Base-by-base conservation (phyloP, 768 basidiomycete genomes). In the Amanita brunnescens region DNA sequence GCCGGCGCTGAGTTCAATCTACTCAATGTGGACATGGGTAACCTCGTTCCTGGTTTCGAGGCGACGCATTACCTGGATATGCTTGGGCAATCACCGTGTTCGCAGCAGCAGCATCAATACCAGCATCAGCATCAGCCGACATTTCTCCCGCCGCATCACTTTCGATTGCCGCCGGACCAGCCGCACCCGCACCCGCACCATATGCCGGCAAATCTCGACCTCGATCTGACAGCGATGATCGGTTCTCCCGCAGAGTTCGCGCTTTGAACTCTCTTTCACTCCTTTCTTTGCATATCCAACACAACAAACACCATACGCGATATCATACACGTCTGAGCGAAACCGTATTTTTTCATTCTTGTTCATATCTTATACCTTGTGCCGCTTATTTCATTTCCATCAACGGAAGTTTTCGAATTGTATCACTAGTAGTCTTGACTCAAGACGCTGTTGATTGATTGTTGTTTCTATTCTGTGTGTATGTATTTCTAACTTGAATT, bases 1-100 rank as follows among this genome's bases (percentile, higher is more conserved):
- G 49, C 38, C 2, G 49, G 49, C 39, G 49, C 29, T 49, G 49
- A 37, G 39, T n/a, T 49, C 16, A 32, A 32, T 38, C 30, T 49
- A 9, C 30, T 47, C 9, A 10, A 49, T 39, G 41, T 49, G 49
- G 26, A 20, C 10, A 49, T 49, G 49, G 24, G 6, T 4, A 18
- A 21, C 16, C 13, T 49, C 3, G 38, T 49, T 2, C 12, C 49
- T 3, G 39, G 26, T 32, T 41, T 29, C 20, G 38, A 21, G 3
- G 39, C 13, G 14, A 32, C 39, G 26, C 24, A 41, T 6, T 49
- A 30, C 26, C 18, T 41, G 18, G 29, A 34, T n/a, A 10, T 49
- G 21, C 18, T 49, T 6, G 1, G 16, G 10, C 48, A 37, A 6
- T 47, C 45, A 13, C 14, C 45, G 18, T 47, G 45, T 21, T 16